phyloP scores from a whole-genome alignment of 352 stramenopile species.

The Phytophthora fragariaefolia region DNA sequence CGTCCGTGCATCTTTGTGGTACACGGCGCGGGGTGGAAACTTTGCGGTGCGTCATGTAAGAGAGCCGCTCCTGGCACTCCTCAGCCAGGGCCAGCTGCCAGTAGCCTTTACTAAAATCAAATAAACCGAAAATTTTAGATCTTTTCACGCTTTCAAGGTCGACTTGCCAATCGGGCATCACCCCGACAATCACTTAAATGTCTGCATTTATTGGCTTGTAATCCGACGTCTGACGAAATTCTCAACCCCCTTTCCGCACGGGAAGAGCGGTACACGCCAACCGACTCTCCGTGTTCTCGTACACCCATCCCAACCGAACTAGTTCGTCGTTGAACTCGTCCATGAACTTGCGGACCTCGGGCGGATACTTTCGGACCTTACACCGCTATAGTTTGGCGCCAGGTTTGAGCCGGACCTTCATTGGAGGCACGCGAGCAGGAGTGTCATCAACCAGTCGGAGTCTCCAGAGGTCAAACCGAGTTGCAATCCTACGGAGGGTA shows the following conservation, averaged over 20 bases:
- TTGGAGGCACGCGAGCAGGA: no score
- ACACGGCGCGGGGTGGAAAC: background rate
- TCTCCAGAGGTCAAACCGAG: no score
- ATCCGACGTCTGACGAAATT: no score
- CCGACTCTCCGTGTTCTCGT: constrained; percentile 21
- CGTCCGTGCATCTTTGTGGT: background rate
- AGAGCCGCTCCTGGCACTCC: no score
- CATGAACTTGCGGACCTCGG: constrained; percentile 23
- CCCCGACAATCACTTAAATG: constrained; percentile 21
- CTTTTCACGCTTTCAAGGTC: constrained; percentile 1
- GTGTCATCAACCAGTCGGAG: no score
- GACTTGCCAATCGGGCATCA: constrained; percentile 30
- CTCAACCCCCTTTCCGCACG: constrained; percentile 21
- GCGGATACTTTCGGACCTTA: constrained; percentile 12
- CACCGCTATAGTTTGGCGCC: constrained; percentile 21
- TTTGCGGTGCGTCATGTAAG: constrained; percentile 29
- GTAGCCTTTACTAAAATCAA: constrained; percentile 25
- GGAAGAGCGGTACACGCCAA: constrained; percentile 29
- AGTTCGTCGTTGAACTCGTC: constrained; percentile 22
- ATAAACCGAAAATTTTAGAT: constrained; percentile 5
- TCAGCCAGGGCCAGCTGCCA: constrained; percentile 1
- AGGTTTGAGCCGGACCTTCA: constrained; percentile 23
- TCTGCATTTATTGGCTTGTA: constrained; percentile 19
- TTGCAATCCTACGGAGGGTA: no score
- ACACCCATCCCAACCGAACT: constrained; percentile 22